Evolutionary conservation across 441 rosid genomes (phyloP), one percentile per base, ranked within the genome.

Genomic region (Populus tomentosa): DNA sequence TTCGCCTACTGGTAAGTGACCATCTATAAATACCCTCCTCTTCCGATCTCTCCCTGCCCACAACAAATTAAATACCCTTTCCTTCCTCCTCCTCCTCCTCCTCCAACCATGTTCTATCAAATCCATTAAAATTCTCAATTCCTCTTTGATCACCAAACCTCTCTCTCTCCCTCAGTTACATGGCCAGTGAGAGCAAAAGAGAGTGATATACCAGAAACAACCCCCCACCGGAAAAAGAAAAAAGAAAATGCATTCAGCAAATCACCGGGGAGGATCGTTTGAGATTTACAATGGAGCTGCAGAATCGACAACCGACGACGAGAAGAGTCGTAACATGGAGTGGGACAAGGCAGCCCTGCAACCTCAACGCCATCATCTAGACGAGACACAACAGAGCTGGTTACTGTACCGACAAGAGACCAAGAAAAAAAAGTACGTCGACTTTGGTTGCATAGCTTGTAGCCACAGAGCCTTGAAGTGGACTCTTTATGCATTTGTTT

Each of bases 321-420:
- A 87, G 33, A 82, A 78, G 72, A 88, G 86, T 81, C 65, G 87
- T 36, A 81, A 67, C 76, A 76, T 84, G 68, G 88, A 86, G 14
- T 86, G 89, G 91, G 97, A 93, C 81, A 78, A 82, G 79, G 91
- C 85, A 5, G 87, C 94, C 59, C 75, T 89, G 8, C 90, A 82
- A 14, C 73, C 84, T 5, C 85, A 77, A 6, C 40, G 20, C 8
- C 84, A 64, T 10, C 73, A 77, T 67, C 82, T 92, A 9, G 97
- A 94, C 59, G 97, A 92, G 77, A 94, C 98, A 7, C 97, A 94
- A 32, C 97, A 92, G 85, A 88, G 97, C 75, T 94, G 97, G 98
- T 83, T 94, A 36, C 79, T 92, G 62, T 91, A 90, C 21, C 87
- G 89, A 0, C 82, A 83, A 36, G 83, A 86, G 70, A 78, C 77